Conservation (phyloP, 1,139 yeast species). For the Debaryomyces robertsiae region DNA sequence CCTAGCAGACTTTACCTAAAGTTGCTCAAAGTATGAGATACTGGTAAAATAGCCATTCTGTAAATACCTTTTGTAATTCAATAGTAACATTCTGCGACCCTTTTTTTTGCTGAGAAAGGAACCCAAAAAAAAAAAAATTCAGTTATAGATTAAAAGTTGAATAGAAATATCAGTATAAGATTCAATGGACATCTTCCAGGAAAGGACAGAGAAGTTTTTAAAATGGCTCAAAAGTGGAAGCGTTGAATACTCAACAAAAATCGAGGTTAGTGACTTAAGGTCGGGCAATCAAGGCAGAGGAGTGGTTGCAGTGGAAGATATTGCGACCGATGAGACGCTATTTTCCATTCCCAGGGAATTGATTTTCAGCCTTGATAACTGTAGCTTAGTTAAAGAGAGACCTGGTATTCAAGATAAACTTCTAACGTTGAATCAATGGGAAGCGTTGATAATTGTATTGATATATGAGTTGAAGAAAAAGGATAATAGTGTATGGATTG, state of each 20-base stretch:
- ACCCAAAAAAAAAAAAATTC: constrained; percentile 1
- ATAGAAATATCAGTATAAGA: background rate
- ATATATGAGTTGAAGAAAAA: constrained; percentile 54
- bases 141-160: background rate
- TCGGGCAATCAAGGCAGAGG: constrained; percentile 73
- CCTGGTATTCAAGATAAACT: constrained; percentile 38
- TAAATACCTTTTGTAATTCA: too few species aligned
- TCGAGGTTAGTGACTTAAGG: constrained; percentile 63
- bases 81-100: background rate
- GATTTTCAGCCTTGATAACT: constrained; percentile 60
- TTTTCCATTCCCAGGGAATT: constrained; percentile 68
- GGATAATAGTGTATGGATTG: constrained; percentile 59
- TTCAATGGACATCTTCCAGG: constrained; percentile 10
- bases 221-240: constrained; percentile 56
- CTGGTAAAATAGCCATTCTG: constrained; percentile 1
- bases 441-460: constrained; percentile 67
- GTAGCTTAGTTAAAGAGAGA: constrained; percentile 41
- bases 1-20: constrained; percentile 19
- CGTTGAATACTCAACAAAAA: constrained; percentile 54
- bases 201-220: constrained; percentile 43
- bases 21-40: background rate
- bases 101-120: background rate
- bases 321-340: constrained; percentile 58
- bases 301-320: constrained; percentile 63
- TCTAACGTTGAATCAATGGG: constrained; percentile 67